A percentile compares a stretch with the other conserved stretches of the same genome.
These are phyloP conservation scores for Taphrina betulina DNA, from an alignment of 1,139 yeast genomes.

Conservation along the genomic window DNA sequence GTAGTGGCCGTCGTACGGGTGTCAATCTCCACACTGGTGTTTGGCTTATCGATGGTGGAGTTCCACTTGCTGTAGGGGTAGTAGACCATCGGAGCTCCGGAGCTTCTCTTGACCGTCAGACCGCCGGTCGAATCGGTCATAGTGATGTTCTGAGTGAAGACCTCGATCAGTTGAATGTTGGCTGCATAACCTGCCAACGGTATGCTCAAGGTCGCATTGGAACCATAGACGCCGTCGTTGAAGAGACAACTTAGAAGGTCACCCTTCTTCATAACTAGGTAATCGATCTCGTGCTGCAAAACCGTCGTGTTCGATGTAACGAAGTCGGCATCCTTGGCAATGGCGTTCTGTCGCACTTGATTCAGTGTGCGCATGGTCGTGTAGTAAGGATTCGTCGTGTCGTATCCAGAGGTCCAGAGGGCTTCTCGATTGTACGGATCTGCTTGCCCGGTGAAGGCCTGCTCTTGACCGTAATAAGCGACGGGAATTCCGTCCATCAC, in stretches of 20 bases:
- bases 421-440: slow-evolving; percentile 37
- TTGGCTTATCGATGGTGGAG: slow-evolving; percentile 10
- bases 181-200: slow-evolving; percentile 26
- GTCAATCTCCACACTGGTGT: slow-evolving; percentile 12
- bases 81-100: slow-evolving; percentile 33
- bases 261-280: slow-evolving; percentile 23
- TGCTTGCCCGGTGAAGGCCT: slow-evolving; percentile 33
- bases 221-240: slow-evolving; percentile 30
- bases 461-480: slow-evolving; percentile 36
- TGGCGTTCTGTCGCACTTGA: slow-evolving; percentile 29
- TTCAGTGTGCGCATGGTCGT: slow-evolving; percentile 29
- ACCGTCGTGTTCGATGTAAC: slow-evolving; percentile 4
- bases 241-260: slow-evolving; percentile 27
- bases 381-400: slow-evolving; percentile 33
- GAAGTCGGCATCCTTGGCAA: slow-evolving; percentile 25
- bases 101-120: slow-evolving; percentile 15
- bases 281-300: slow-evolving; percentile 17
- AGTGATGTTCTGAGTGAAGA: slow-evolving; percentile 20
- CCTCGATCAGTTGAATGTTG: slow-evolving; percentile 26
- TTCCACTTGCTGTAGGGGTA: slow-evolving; percentile 30
- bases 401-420: slow-evolving; percentile 34
- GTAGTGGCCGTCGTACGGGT: slow-evolving; percentile 32
- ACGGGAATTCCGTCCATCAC: slow-evolving; percentile 36
- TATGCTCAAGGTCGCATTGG: slow-evolving; percentile 12
- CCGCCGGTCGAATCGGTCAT: slow-evolving; percentile 28